Conservation (phyloP, 148 eudicot species). For the Pouteria glomerata region DNA sequence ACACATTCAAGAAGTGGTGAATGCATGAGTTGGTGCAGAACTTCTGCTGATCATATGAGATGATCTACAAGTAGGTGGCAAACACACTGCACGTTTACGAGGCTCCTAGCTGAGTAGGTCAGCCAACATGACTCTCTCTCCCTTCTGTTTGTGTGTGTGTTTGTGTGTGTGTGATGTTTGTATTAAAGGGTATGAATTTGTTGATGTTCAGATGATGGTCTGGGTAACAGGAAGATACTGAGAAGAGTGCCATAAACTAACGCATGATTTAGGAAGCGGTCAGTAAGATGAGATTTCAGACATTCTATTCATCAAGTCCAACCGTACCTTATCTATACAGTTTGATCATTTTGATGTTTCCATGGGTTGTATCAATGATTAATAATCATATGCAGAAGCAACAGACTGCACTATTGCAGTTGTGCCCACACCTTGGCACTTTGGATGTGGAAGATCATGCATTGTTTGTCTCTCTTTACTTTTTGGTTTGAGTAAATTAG, state of each 20-base stretch:
- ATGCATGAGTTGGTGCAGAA: constrained; percentile 35
- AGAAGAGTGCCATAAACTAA: constrained; percentile 5
- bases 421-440: not conserved
- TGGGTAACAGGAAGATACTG: not conserved
- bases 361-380: not conserved
- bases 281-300: not conserved
- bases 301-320: not conserved
- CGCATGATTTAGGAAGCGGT: not conserved
- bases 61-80: not conserved
- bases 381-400: not conserved
- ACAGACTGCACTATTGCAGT: not conserved
- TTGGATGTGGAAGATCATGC: no score
- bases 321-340: not conserved
- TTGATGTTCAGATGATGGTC: constrained; percentile 8
- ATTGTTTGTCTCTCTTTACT: no score
- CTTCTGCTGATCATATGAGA: constrained; percentile 6
- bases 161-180: not conserved
- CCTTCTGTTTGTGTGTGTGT: not conserved
- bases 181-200: not conserved
- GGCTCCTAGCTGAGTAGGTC: constrained; percentile 7
- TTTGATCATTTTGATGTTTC: not conserved
- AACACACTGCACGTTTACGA: not conserved
- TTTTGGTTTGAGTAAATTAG: no score
- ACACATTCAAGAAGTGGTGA: constrained; percentile 72
- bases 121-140: not conserved